Conservation (phyloP, 2,329 filamentous ascomycete species). For the Xylariaceae sp. region DNA sequence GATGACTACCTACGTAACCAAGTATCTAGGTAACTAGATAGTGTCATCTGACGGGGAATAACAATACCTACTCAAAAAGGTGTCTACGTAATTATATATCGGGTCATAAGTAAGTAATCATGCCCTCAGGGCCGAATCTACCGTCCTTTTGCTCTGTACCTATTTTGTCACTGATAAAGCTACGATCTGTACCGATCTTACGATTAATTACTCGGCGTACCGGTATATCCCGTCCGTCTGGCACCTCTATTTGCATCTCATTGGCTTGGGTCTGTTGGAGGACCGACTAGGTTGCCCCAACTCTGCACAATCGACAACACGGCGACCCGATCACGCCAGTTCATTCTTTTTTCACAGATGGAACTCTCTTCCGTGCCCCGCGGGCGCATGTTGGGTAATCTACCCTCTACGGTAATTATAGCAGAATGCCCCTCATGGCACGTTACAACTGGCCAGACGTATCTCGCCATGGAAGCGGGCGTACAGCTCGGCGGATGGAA, state of each 20-base stretch:
- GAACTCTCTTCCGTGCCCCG: background rate
- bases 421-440: background rate
- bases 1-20: background rate
- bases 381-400: too few species aligned
- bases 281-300: background rate
- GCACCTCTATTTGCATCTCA: background rate
- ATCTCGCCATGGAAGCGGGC: background rate
- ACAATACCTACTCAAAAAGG: too few species aligned
- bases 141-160: background rate
- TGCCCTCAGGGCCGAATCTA: background rate
- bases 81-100: too few species aligned
- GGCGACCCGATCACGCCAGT: background rate
- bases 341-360: conserved; percentile 5
- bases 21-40: too few species aligned
- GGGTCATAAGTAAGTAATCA: background rate
- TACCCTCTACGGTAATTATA: background rate
- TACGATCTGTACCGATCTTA: background rate
- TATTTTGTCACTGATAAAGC: background rate
- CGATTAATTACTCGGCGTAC: background rate
- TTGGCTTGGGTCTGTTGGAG: conserved; percentile 2
- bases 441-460: background rate
- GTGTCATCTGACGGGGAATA: too few species aligned
- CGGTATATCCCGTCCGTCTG: background rate
- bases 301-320: background rate
- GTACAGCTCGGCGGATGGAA: background rate